Conservation (phyloP, 1,284 basidiomycete species). For the Phellinidium pouzarii region DNA sequence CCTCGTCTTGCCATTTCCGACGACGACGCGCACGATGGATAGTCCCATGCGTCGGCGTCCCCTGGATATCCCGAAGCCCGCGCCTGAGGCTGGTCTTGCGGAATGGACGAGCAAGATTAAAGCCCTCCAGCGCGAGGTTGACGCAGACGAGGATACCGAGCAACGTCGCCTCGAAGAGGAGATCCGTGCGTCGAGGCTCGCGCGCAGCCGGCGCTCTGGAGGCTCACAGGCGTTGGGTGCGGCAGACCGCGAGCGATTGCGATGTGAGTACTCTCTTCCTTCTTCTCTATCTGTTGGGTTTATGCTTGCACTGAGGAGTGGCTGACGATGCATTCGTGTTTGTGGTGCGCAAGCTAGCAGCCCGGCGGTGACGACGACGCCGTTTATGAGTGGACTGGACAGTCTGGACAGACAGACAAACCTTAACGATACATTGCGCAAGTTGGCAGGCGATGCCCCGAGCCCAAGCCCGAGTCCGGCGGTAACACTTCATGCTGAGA, state of each 20-base stretch:
- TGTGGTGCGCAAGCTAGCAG: constrained; percentile 1
- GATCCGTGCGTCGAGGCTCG: constrained; percentile 62
- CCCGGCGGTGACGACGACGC: not conserved
- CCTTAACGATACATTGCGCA: constrained; percentile 42
- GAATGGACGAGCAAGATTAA: constrained; percentile 78
- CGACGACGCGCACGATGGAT: constrained; percentile 12
- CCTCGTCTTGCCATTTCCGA: too few species aligned
- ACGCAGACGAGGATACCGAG: constrained; percentile 71
- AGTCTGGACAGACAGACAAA: constrained; percentile 32
- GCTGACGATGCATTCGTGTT: not conserved
- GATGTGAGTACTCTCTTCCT: constrained; percentile 5
- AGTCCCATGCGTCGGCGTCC: constrained; percentile 31
- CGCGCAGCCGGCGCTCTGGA: constrained; percentile 54
- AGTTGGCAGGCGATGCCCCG: constrained; percentile 28
- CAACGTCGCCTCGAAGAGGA: constrained; percentile 68
- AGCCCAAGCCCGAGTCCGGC: constrained; percentile 4
- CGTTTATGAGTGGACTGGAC: not conserved
- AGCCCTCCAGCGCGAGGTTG: constrained; percentile 69
- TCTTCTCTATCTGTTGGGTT: too few species aligned
- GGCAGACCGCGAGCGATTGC: not conserved
- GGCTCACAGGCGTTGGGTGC: constrained; percentile 33
- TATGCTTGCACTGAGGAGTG: not conserved
- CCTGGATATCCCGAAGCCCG: constrained; percentile 40
- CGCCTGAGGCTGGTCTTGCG: constrained; percentile 57
- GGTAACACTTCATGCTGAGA: constrained; percentile 6